Evolutionary conservation across 1,139 yeast genomes (phyloP).

Genomic region (Candida sanyaensis): DNA sequence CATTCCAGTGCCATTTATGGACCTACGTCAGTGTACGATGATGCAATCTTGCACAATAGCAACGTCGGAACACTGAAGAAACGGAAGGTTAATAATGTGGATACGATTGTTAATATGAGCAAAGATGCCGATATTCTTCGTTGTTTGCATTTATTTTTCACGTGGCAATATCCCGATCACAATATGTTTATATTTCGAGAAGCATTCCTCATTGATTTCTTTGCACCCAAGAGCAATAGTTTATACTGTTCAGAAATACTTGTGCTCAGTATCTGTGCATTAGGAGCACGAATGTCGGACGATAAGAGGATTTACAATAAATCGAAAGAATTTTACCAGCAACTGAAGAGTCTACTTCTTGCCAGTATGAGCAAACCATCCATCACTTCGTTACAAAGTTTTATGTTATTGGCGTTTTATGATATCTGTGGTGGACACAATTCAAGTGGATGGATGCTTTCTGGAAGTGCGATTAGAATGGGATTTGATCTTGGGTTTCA

Average conservation of each 20-base stretch:
- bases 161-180: constrained; percentile 68
- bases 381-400: constrained; percentile 50
- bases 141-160: constrained; percentile 57
- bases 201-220: constrained; percentile 60
- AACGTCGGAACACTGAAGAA: constrained; percentile 21
- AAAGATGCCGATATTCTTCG: constrained; percentile 46
- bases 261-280: constrained; percentile 55
- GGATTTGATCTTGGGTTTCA: constrained; percentile 69
- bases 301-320: constrained; percentile 39
- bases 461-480: constrained; percentile 64
- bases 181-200: constrained; percentile 65
- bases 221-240: constrained; percentile 48
- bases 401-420: constrained; percentile 52
- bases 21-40: constrained; percentile 52
- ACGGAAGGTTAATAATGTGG: constrained; percentile 17
- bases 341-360: constrained; percentile 45
- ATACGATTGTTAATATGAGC: constrained; percentile 21
- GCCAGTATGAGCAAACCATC: constrained; percentile 41
- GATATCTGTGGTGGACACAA: constrained; percentile 59
- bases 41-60: constrained; percentile 27
- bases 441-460: constrained; percentile 62
- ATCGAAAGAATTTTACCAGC: constrained; percentile 45
- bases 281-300: constrained; percentile 54
- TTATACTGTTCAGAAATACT: constrained; percentile 54
- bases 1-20: constrained; percentile 43